Conservation (phyloP, 2,329 filamentous ascomycete species). For the Aureobasidium mangrovei region DNA sequence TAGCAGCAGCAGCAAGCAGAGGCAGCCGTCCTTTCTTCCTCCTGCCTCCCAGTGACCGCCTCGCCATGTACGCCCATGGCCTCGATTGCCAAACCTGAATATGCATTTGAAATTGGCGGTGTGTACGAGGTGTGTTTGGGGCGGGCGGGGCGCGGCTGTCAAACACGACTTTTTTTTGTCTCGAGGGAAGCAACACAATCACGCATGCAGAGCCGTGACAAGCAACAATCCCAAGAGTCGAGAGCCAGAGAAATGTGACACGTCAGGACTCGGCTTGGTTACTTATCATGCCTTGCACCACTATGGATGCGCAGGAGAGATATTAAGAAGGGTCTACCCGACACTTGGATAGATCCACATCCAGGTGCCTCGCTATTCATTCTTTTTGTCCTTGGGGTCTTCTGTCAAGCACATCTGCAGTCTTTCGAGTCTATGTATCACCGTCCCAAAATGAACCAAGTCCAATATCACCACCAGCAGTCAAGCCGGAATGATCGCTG, state of each 20-base stretch:
- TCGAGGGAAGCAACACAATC: constrained; percentile 10
- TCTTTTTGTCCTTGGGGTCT: neutral
- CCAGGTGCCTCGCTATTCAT: neutral
- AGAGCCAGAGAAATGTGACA: constrained; percentile 11
- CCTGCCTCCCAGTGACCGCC: constrained; percentile 9
- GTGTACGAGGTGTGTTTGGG: constrained; percentile 10
- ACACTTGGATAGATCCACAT: neutral
- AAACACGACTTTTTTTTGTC: constrained; percentile 8
- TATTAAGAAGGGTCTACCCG: constrained; percentile 4
- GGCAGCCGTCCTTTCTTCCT: neutral
- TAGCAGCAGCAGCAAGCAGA: constrained; percentile 6
- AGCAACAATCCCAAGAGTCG: constrained; percentile 8
- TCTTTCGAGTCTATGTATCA: neutral
- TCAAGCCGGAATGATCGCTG: constrained; percentile 1
- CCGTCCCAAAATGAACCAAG: neutral
- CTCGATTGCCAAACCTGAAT: constrained; percentile 9
- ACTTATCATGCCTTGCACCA: constrained; percentile 12
- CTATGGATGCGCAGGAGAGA: neutral
- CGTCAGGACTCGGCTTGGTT: constrained; percentile 11
- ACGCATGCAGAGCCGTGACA: constrained; percentile 13
- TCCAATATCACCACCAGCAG: constrained; percentile 8
- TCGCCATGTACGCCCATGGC: neutral
- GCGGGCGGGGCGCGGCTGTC: constrained; percentile 12
- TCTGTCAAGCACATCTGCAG: neutral
- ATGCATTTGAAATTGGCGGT: constrained; percentile 12